Percentiles rank a stretch among this genome's conserved stretches.
Evolutionary conservation across 2,329 filamentous ascomycete species (phyloP).

Genomic region (Cercospora zeina): DNA sequence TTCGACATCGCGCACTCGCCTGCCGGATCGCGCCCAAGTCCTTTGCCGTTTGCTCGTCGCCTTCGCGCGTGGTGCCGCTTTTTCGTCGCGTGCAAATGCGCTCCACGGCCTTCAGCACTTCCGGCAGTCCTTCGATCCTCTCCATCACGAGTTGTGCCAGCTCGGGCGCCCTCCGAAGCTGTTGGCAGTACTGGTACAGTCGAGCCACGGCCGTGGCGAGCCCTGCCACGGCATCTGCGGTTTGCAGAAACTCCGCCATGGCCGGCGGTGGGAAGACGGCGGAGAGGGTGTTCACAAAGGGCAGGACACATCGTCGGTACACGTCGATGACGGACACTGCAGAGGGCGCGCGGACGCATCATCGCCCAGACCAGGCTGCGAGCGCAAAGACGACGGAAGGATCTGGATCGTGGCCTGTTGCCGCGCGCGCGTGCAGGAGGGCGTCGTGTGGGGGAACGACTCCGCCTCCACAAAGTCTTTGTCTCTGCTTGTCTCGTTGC

Average conservation of each 20-base stretch:
- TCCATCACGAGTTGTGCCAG: not conserved
- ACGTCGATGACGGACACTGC: not conserved
- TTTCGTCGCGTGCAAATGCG: constrained; percentile 4
- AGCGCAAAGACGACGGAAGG: not conserved
- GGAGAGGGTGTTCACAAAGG: not conserved
- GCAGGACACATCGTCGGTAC: not conserved
- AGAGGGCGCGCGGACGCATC: not conserved
- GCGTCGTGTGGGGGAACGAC: not conserved
- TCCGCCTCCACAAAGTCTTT: constrained; percentile 8
- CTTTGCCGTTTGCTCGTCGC: not conserved
- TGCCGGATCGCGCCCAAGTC: not conserved
- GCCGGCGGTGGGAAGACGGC: not conserved
- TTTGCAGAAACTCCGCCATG: not conserved
- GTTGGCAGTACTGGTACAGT: constrained; percentile 7
- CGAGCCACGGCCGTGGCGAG: constrained; percentile 9
- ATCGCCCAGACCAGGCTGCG: not conserved
- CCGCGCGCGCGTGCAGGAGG: not conserved
- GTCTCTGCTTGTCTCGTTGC: not conserved
- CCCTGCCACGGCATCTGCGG: constrained; percentile 6
- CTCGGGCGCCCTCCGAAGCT: not conserved
- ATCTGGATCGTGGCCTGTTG: not conserved
- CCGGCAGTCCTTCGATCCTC: not conserved
- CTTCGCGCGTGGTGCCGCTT: not conserved
- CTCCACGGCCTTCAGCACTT: not conserved
- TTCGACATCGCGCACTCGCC: not conserved